These are phyloP conservation scores for Spatholobus suberectus DNA, from an alignment of 306 rosid species.

Conservation along the genomic window DNA sequence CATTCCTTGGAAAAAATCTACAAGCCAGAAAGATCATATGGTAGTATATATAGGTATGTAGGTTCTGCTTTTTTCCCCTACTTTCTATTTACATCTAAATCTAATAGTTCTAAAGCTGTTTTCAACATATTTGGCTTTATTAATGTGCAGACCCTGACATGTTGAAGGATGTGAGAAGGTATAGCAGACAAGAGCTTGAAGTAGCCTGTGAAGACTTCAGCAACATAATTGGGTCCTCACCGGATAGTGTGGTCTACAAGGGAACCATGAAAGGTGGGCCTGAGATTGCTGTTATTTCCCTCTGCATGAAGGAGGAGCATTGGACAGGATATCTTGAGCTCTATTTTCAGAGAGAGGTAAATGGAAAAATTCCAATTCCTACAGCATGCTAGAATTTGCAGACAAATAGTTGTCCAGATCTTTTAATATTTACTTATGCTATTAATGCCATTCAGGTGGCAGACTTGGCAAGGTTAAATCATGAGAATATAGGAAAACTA, in stretches of 20 bases:
- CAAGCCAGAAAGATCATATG: slow-evolving; percentile 73
- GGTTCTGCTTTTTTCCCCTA: slow-evolving; percentile 50
- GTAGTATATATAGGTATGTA: slow-evolving; percentile 70
- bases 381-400: slow-evolving; percentile 21
- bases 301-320: slow-evolving; percentile 85
- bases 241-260: slow-evolving; percentile 94
- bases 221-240: slow-evolving; percentile 97
- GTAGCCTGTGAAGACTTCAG: slow-evolving; percentile 99
- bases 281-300: slow-evolving; percentile 93
- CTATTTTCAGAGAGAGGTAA: slow-evolving; percentile 94
- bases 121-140: slow-evolving; percentile 32
- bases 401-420: slow-evolving; percentile 14
- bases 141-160: slow-evolving; percentile 71
- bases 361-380: slow-evolving; percentile 35
- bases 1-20: slow-evolving; percentile 92
- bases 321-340: slow-evolving; percentile 96
- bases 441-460: slow-evolving; percentile 67
- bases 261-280: slow-evolving; percentile 94
- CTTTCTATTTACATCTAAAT: slow-evolving; percentile 9
- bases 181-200: slow-evolving; percentile 94
- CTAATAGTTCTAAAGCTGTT: slow-evolving; percentile 27
- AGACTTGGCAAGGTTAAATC: slow-evolving; percentile 83
- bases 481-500: slow-evolving; percentile 81
- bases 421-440: slow-evolving; percentile 18
- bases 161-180: slow-evolving; percentile 80